Base-by-base conservation (phyloP, 2,329 filamentous ascomycete genomes). In the Sporothrix globosa region DNA sequence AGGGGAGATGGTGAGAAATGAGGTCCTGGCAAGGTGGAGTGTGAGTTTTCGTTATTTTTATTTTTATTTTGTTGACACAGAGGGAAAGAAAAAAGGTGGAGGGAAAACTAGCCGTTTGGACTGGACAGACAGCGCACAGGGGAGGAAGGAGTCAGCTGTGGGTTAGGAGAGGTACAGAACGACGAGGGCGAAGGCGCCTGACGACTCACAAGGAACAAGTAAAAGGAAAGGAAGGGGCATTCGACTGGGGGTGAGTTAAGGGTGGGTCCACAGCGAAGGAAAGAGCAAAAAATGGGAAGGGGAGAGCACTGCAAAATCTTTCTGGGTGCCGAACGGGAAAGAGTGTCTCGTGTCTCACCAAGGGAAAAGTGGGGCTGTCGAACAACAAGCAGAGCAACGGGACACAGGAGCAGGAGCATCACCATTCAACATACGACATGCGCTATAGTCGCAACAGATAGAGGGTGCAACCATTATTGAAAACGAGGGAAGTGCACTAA, bases 341-440 rank as follows among this genome's bases (percentile, higher is more conserved):
- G 68, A 66, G 69, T 54, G 69, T 70, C 69, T 70, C 44, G 69
- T 70, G 63, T 70, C 69, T 70, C 69, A 70, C 56, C 53, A 53
- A 46, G 63, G 30, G 4, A 39, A 72, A 41, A 65, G 60, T 70
- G 67, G 63, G 52, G 50, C 54, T 34, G 4, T 10, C 50, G 39
- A 53, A 46, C 19, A 58, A 39, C 39, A 67, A 34, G 39, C n/a
- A 67, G 48, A 66, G 60, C 50, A 53, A 24, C 50, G 39, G 24
- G 24, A 27, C 50, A 48, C 39, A 21, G 13, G 34, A n/a, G 34
- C 19, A 60, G 13, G 30, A 39, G 30, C 54, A 39, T 4, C 56
- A 10, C 9, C 19, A 11, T 60, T 5, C 14, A 19, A n/a, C 9
- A n/a, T 34, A 34, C 34, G 6, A 34, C 7, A 34, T 34, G 34